A percentile compares a stretch with the other conserved stretches of the same genome.
These are phyloP conservation scores for Euclidium syriacum DNA, from an alignment of 345 rosid species.

Conservation along the genomic window DNA sequence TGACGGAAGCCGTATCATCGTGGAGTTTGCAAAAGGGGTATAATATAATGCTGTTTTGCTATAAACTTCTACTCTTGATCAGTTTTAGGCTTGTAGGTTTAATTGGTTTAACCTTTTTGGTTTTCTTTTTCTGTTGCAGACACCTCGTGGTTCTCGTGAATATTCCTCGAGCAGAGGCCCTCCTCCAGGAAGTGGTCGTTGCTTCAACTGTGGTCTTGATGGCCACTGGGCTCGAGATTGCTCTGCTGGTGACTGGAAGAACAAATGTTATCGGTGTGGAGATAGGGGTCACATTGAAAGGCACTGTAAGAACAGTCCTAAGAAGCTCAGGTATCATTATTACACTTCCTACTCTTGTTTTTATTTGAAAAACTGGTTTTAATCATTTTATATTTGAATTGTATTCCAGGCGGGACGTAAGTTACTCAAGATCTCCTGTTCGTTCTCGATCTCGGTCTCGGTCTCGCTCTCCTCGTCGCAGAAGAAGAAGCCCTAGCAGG, in stretches of 20 bases:
- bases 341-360: neutral
- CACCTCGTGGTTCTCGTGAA: conserved; percentile 71
- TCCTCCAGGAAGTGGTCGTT: conserved; percentile 79
- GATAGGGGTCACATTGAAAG: conserved; percentile 83
- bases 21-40: conserved; percentile 78
- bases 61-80: neutral
- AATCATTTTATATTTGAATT: neutral
- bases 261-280: conserved; percentile 79
- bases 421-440: conserved; percentile 61
- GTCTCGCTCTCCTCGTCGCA: conserved; percentile 50
- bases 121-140: conserved; percentile 29
- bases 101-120: neutral
- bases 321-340: conserved; percentile 46
- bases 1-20: conserved; percentile 76
- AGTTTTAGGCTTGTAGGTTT: neutral
- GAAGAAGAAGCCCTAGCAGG: conserved; percentile 72
- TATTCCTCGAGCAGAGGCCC: conserved; percentile 55
- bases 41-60: neutral
- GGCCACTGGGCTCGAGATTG: conserved; percentile 92
- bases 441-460: conserved; percentile 35
- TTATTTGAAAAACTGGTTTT: neutral
- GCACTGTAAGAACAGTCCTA: conserved; percentile 74
- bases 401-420: conserved; percentile 38
- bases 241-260: conserved; percentile 86
- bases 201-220: conserved; percentile 81